phyloP scores from a whole-genome alignment of 495 filamentous ascomycete species.

The Bacidia gigantensis region DNA sequence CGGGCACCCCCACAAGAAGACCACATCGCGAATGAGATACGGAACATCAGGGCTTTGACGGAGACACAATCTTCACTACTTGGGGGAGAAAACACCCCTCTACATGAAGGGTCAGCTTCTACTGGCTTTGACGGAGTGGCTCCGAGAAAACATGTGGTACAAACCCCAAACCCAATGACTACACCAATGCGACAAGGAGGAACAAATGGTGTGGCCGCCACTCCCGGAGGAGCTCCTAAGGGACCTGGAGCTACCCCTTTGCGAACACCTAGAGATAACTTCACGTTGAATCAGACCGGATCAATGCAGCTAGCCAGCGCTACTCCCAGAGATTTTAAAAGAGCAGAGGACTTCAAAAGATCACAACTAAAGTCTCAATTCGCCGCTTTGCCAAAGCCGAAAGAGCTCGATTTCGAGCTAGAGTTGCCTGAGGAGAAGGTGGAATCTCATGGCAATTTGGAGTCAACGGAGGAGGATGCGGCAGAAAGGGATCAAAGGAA shows the following conservation, averaged over 20 bases:
- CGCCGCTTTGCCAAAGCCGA: slow-evolving; percentile 78
- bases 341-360: slow-evolving; percentile 56
- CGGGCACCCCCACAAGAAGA: slow-evolving; percentile 85
- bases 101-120: slow-evolving; percentile 66
- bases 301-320: slow-evolving; percentile 55
- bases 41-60: slow-evolving; percentile 81
- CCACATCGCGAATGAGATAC: slow-evolving; percentile 89
- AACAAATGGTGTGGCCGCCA: slow-evolving; percentile 51
- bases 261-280: slow-evolving; percentile 80
- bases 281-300: slow-evolving; percentile 63
- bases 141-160: slow-evolving; percentile 63
- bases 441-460: slow-evolving; percentile 40
- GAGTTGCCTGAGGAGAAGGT: slow-evolving; percentile 77
- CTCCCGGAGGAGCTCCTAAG: slow-evolving; percentile 44
- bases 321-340: slow-evolving; percentile 64
- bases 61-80: slow-evolving; percentile 92
- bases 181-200: slow-evolving; percentile 68
- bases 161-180: slow-evolving; percentile 89
- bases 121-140: slow-evolving; percentile 82
- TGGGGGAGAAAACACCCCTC: slow-evolving; percentile 83
- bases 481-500: slow-evolving; percentile 67
- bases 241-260: slow-evolving; percentile 72
- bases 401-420: slow-evolving; percentile 79
- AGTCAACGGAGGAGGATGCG: slow-evolving; percentile 66
- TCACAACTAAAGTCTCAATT: slow-evolving; percentile 55